A percentile compares a stretch with the other conserved stretches of the same genome.
These are phyloP conservation scores for Paramecium primaurelia DNA, from an alignment of 73 alveolate genomes.

Conservation along the genomic window DNA sequence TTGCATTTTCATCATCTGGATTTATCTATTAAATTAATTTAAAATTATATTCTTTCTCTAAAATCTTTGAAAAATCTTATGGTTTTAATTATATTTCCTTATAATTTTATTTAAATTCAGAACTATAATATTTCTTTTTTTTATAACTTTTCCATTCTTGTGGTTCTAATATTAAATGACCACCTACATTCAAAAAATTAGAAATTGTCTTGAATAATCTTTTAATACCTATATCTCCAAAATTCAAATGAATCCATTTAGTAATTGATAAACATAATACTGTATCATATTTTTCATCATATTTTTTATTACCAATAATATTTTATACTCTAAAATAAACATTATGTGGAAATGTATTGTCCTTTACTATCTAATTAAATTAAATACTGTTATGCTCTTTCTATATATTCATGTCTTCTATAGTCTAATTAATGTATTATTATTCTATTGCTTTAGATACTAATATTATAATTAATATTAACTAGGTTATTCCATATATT, in stretches of 20 bases:
- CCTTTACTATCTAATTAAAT: neutral
- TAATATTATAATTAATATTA: neutral
- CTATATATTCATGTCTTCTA: neutral
- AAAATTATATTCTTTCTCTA: neutral
- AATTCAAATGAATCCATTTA: slow-evolving; percentile 87
- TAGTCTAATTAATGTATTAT: neutral
- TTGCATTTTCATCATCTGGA: neutral
- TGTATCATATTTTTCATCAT: slow-evolving; percentile 72
- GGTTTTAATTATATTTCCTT: slow-evolving; percentile 43
- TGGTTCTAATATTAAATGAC: slow-evolving; percentile 77
- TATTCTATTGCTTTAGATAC: neutral
- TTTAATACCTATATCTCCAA: slow-evolving; percentile 82
- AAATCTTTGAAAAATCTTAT: neutral
- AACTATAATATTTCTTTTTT: slow-evolving; percentile 59
- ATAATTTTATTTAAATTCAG: neutral
- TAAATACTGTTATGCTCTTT: neutral
- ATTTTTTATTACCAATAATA: slow-evolving; percentile 63
- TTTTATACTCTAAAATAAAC: slow-evolving; percentile 77
- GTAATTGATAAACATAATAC: slow-evolving; percentile 75
- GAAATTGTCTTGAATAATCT: slow-evolving; percentile 59
- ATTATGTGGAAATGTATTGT: slow-evolving; percentile 62
- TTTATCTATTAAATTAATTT: neutral
- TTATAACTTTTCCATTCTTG: slow-evolving; percentile 80
- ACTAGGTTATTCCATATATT: neutral
- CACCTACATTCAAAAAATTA: slow-evolving; percentile 61